Evolutionary conservation across 2,329 filamentous ascomycete genomes (phyloP).

Genomic region (Scedosporium apiospermum): DNA sequence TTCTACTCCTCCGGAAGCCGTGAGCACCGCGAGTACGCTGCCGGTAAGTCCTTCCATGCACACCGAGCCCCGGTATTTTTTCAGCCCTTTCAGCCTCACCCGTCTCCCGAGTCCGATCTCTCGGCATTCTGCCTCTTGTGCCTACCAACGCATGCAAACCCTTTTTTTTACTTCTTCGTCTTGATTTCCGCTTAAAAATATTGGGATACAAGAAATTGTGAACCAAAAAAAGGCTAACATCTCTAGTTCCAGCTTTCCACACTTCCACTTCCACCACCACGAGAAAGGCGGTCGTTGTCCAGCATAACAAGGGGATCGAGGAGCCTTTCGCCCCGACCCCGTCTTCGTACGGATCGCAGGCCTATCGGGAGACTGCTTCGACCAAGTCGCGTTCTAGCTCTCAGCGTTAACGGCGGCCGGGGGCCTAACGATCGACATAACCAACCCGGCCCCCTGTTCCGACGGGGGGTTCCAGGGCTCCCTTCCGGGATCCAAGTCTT

Average conservation of each 20-base stretch:
- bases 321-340: constrained; percentile 22
- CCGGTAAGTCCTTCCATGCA: constrained; percentile 16
- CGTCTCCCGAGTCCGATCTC: neutral
- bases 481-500: no score
- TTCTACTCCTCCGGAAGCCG: constrained; percentile 15
- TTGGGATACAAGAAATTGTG: neutral
- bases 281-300: constrained; percentile 19
- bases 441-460: neutral
- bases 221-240: constrained; percentile 13
- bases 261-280: constrained; percentile 14
- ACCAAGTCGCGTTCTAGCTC: neutral
- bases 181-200: neutral
- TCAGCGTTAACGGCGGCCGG: neutral
- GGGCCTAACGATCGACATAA: neutral
- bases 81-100: constrained; percentile 3
- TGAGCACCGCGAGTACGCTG: constrained; percentile 21
- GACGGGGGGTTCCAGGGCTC: neutral
- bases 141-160: neutral
- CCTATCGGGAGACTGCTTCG: constrained; percentile 12
- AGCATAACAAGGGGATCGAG: constrained; percentile 20
- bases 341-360: constrained; percentile 12
- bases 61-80: neutral
- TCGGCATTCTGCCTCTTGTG: neutral
- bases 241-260: constrained; percentile 14
- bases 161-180: neutral